A percentile compares a stretch with the other conserved stretches of the same genome.
These are phyloP conservation scores for Prunus dulcis DNA, from an alignment of 306 rosid species.

Conservation along the genomic window DNA sequence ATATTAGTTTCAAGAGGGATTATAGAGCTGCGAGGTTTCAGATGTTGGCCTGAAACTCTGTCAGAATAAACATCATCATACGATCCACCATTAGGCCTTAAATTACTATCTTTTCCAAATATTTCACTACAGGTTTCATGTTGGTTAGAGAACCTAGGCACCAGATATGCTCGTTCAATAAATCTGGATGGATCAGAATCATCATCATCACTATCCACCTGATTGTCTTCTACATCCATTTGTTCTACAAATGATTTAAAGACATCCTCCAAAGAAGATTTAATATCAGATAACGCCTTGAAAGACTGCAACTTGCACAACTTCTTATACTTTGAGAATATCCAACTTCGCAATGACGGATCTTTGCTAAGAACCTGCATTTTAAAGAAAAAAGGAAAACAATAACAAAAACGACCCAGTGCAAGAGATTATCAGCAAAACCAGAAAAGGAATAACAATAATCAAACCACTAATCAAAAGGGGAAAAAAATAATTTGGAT, in stretches of 20 bases:
- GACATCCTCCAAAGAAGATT: constrained; percentile 45
- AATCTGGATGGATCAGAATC: constrained; percentile 45
- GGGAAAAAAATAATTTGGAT: not conserved
- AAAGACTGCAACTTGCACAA: constrained; percentile 39
- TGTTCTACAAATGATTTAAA: constrained; percentile 41
- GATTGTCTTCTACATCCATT: constrained; percentile 43
- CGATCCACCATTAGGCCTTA: constrained; percentile 38
- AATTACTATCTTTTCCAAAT: constrained; percentile 41
- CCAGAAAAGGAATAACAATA: not conserved
- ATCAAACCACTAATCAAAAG: not conserved
- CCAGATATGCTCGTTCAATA: constrained; percentile 34
- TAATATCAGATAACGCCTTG: constrained; percentile 39
- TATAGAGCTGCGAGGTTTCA: constrained; percentile 32
- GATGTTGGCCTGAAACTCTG: constrained; percentile 39
- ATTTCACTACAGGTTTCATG: constrained; percentile 53
- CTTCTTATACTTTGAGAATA: constrained; percentile 54
- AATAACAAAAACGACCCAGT: not conserved
- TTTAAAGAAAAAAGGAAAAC: not conserved
- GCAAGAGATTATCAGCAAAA: not conserved
- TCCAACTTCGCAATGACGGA: constrained; percentile 59
- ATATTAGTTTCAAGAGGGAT: constrained; percentile 39
- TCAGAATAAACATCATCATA: constrained; percentile 38
- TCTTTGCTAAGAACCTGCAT: constrained; percentile 72
- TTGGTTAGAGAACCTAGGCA: constrained; percentile 42
- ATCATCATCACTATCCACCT: constrained; percentile 60